Evolutionary conservation across 2,329 filamentous ascomycete genomes (phyloP), one percentile per base, ranked within the genome.

Genomic region (Purpureocillium takamizusanense): DNA sequence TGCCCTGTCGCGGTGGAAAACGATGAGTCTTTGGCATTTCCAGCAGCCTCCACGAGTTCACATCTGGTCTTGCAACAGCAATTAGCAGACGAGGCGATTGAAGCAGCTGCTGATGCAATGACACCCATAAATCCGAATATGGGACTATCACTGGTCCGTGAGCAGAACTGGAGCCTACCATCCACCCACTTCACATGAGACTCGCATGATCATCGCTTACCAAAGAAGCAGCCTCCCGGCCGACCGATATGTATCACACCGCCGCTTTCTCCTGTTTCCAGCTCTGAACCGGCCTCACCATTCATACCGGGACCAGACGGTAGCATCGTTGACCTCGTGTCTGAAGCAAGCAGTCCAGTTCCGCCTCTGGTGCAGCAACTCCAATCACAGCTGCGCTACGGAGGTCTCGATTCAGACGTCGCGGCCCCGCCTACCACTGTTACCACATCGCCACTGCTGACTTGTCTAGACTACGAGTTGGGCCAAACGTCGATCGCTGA

Each of bases 331-430:
- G 52, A 57, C 28, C 38, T 56, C 1, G 52, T 52, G 21, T 58
- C 57, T 0, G 57, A 59, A 2, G 54, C 60, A 11, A 42, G 32
- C 12, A 61, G 46, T 16, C 54, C 56, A 3, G n/a, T 33, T 7
- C 35, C 40, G 4, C 4, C 18, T 1, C 16, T 31, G 1, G 33
- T 40, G 32, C 18, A 38, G 9, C 33, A 37, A 25, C 13, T 51
- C 7, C 33, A 50, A 33, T 35, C 39, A 27, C 36, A 32, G 10
- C 11, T 42, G 3, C 25, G 38, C 27, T 17, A 36, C 18, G 49
- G 38, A 1, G 36, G 28, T n/a, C 5, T 55, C 7, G 50, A 51
- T 32, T 53, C 51, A 2, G 48, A 50, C 10, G 43, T 47, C 7
- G 12, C 27, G 14, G 36, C 41, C 3, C 38, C 43, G 3, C 41